These are phyloP conservation scores for Tilletia caries DNA, from an alignment of 1,284 basidiomycete species.

Conservation along the genomic window DNA sequence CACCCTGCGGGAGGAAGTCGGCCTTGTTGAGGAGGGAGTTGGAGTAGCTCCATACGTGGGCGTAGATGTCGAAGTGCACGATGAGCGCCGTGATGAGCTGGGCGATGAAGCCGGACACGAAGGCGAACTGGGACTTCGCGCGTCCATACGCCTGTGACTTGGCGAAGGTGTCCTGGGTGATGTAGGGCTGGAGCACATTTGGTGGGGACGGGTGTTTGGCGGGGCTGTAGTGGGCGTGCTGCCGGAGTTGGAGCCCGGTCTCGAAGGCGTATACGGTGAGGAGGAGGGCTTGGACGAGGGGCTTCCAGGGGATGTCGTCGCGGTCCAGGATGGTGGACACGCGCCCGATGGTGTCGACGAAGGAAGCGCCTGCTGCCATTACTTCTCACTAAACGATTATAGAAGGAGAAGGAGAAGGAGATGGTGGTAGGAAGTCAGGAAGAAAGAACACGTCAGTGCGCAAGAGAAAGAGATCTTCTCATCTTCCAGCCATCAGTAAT, in stretches of 20 bases:
- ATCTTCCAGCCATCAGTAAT: not conserved
- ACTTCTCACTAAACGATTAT: not conserved
- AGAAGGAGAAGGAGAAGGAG: too few relatives aligned
- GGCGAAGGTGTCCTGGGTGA: conserved; percentile 70
- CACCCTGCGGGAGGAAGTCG: conserved; percentile 27
- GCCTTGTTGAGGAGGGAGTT: conserved; percentile 56
- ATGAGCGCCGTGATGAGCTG: conserved; percentile 69
- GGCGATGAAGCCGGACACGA: conserved; percentile 71
- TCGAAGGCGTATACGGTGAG: conserved; percentile 79
- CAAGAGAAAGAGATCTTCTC: not conserved
- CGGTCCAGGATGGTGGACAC: conserved; percentile 32
- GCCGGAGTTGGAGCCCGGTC: conserved; percentile 78
- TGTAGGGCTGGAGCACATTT: conserved; percentile 68
- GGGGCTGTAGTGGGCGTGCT: conserved; percentile 73
- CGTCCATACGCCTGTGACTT: conserved; percentile 88
- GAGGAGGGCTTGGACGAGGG: conserved; percentile 69
- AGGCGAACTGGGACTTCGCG: conserved; percentile 82
- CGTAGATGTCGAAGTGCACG: conserved; percentile 73
- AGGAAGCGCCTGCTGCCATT: not conserved
- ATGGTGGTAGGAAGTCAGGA: too few relatives aligned
- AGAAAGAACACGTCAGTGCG: not conserved
- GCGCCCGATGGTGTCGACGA: not conserved
- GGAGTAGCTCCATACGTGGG: conserved; percentile 70
- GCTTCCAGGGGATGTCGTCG: conserved; percentile 66
- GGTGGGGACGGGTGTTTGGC: conserved; percentile 68